Percentiles rank a stretch among this genome's conserved stretches.
Evolutionary conservation across 352 stramenopile genomes (phyloP).

Genomic region (Phytophthora sansomeana): DNA sequence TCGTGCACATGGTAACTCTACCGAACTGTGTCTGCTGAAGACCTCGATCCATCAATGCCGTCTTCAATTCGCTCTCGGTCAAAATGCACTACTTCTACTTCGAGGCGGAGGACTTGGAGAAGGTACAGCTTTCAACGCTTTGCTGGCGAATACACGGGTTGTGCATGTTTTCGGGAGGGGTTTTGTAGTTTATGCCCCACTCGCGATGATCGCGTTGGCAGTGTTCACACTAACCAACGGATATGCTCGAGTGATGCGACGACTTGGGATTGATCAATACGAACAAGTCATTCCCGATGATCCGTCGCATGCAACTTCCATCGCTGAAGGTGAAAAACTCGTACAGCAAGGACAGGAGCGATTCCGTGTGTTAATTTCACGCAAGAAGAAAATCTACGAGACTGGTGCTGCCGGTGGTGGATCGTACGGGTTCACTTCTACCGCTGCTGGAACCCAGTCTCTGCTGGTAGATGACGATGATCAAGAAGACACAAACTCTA

Average conservation of each 20-base stretch:
- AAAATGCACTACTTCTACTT: conserved; percentile 74
- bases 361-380: conserved; percentile 41
- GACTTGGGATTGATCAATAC: conserved; percentile 73
- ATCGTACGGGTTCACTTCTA: conserved; percentile 45
- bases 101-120: conserved; percentile 48
- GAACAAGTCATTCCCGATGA: conserved; percentile 58
- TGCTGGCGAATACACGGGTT: conserved; percentile 63
- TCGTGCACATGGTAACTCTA: conserved; percentile 62
- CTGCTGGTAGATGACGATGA: conserved; percentile 30
- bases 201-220: conserved; percentile 62
- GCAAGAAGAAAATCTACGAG: conserved; percentile 48
- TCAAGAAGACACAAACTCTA: neutral
- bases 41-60: conserved; percentile 70
- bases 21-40: conserved; percentile 65
- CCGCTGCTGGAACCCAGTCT: conserved; percentile 26
- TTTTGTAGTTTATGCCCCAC: conserved; percentile 65
- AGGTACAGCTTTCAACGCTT: conserved; percentile 59
- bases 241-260: conserved; percentile 62
- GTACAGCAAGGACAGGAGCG: conserved; percentile 62
- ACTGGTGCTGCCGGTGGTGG: conserved; percentile 24
- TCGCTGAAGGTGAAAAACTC: conserved; percentile 58
- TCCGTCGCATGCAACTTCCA: conserved; percentile 42
- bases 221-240: conserved; percentile 56
- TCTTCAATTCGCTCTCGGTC: conserved; percentile 73
- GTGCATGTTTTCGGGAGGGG: conserved; percentile 63